Evolutionary conservation across 805 yeast species (phyloP).

Genomic region (Saccharomycopsis synnaedendra): DNA sequence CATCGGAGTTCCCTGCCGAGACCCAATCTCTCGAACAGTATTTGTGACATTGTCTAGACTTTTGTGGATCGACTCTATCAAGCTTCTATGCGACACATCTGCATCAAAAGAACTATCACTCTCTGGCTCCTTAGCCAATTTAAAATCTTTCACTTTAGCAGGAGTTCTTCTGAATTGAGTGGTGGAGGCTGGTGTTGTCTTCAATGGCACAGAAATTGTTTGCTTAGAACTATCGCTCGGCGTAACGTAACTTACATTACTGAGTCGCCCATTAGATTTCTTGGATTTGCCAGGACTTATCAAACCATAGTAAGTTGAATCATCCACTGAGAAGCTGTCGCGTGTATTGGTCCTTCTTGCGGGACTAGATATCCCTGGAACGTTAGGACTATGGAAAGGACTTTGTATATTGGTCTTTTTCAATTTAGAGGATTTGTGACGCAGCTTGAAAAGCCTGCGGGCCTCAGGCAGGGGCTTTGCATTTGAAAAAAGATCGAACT

Average conservation of each 20-base stretch:
- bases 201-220: conserved; percentile 4
- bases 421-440: no score
- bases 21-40: conserved; percentile 1
- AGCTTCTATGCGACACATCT: no score
- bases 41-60: not conserved
- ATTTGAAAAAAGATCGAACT: no score
- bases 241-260: not conserved
- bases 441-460: no score
- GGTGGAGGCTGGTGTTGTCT: conserved; percentile 1
- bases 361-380: no score
- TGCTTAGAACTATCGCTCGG: no score
- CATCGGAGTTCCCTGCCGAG: conserved; percentile 1
- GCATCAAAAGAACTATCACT: not conserved
- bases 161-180: not conserved
- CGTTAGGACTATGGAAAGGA: no score
- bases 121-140: no score
- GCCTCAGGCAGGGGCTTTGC: no score
- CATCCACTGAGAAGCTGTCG: not conserved
- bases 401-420: no score
- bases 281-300: not conserved
- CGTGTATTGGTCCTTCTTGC: not conserved
- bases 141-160: not conserved
- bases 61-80: conserved; percentile 3
- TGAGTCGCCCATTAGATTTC: not conserved
- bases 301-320: not conserved